These are phyloP conservation scores for Barnettozyma salicaria DNA, from an alignment of 805 yeast species.

Conservation along the genomic window DNA sequence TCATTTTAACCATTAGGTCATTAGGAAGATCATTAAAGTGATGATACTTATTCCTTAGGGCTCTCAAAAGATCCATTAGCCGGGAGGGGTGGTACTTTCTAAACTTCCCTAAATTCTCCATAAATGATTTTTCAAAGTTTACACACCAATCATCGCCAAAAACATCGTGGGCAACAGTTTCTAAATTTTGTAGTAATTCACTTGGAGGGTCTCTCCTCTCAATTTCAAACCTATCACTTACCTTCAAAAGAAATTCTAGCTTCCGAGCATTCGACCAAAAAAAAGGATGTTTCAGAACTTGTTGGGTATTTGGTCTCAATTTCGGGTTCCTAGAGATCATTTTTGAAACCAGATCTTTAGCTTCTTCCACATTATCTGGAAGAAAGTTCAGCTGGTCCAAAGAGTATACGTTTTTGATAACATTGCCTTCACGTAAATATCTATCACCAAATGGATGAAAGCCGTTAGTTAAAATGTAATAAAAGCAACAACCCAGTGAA, in stretches of 20 bases:
- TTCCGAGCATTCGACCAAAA: constrained; percentile 77
- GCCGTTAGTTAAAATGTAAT: constrained; percentile 77
- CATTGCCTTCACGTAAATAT: constrained; percentile 82
- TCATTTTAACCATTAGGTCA: constrained; percentile 56
- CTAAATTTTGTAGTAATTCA: constrained; percentile 48
- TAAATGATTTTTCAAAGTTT: constrained; percentile 63
- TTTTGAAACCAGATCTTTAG: constrained; percentile 59
- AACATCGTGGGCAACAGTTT: constrained; percentile 42
- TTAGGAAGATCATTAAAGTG: constrained; percentile 87
- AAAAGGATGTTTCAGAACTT: constrained; percentile 74
- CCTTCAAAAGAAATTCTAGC: constrained; percentile 77
- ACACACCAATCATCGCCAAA: constrained; percentile 72
- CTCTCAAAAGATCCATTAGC: constrained; percentile 81
- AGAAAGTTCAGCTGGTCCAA: constrained; percentile 19
- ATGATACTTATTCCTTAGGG: constrained; percentile 88
- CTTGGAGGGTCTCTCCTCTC: constrained; percentile 79
- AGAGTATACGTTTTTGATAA: constrained; percentile 57
- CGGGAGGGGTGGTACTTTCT: constrained; percentile 78
- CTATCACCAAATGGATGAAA: constrained; percentile 94
- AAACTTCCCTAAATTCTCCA: constrained; percentile 83
- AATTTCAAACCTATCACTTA: constrained; percentile 86
- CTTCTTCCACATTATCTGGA: constrained; percentile 49
- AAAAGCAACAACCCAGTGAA: constrained; percentile 91
- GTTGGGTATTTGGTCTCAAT: constrained; percentile 62
- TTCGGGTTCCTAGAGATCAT: constrained; percentile 71